Conservation (phyloP, 352 stramenopile species). For the Globisporangium okanoganense region DNA sequence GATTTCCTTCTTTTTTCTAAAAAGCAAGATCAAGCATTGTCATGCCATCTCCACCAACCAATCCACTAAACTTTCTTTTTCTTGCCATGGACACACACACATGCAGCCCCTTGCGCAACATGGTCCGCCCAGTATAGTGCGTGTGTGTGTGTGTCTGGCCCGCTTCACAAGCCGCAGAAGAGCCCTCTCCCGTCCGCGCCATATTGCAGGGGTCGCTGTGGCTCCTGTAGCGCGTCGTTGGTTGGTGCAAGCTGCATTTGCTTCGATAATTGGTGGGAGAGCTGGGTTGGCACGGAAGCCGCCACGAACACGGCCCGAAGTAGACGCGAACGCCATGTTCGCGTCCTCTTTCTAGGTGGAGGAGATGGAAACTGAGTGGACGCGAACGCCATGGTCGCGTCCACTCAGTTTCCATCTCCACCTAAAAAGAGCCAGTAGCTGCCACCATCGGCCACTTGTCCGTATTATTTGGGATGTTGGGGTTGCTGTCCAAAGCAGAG, state of each 20-base stretch:
- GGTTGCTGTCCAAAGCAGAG: background rate
- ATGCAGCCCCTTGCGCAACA: background rate
- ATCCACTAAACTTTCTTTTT: background rate
- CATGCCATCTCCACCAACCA: background rate
- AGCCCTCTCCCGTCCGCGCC: background rate
- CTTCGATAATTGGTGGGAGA: slow-evolving; percentile 2
- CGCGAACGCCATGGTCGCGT: slow-evolving; percentile 1
- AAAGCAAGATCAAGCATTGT: background rate
- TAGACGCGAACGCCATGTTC: slow-evolving; percentile 1
- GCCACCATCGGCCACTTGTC: background rate
- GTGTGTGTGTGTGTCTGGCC: background rate
- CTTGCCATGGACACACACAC: background rate
- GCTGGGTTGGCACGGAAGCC: background rate
- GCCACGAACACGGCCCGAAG: slow-evolving; percentile 3
- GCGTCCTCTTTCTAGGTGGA: too few relatives aligned
- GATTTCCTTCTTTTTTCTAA: background rate
- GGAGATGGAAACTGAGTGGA: too few relatives aligned
- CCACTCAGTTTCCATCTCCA: background rate
- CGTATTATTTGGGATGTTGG: background rate
- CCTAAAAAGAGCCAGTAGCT: slow-evolving; percentile 6
- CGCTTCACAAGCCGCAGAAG: too few relatives aligned
- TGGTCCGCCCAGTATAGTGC: background rate
- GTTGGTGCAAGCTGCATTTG: background rate
- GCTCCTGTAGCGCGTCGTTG: background rate
- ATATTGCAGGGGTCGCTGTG: background rate